A percentile compares a stretch with the other conserved stretches of the same genome.
Conservation (phyloP, 257 asterid species). For the Plantago ovata region DNA sequence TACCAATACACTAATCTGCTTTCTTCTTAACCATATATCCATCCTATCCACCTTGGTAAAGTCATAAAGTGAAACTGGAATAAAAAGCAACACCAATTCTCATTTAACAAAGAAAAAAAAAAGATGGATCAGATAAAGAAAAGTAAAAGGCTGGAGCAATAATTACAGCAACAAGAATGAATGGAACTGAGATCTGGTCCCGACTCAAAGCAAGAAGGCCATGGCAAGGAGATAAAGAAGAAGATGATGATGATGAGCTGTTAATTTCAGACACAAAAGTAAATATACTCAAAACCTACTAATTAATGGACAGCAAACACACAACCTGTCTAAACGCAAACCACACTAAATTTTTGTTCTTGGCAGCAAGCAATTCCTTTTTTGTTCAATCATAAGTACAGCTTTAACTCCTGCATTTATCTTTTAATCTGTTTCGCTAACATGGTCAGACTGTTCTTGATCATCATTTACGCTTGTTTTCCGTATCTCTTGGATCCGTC, state of each 20-base stretch:
- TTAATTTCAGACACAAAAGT: constrained; percentile 32
- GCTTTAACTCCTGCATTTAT: background rate
- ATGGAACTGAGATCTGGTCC: constrained; percentile 33
- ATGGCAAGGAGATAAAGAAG: background rate
- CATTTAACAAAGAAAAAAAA: constrained; percentile 18
- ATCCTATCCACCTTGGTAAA: constrained; percentile 9
- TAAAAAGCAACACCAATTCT: constrained; percentile 12
- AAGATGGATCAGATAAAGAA: constrained; percentile 34
- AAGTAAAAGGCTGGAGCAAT: constrained; percentile 49
- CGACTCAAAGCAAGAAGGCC: constrained; percentile 19
- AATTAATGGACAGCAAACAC: constrained; percentile 32
- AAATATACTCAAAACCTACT: constrained; percentile 31
- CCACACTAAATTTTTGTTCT: background rate
- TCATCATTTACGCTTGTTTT: constrained; percentile 27
- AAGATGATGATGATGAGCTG: constrained; percentile 24
- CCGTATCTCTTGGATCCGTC: constrained; percentile 47
- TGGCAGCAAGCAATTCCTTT: background rate
- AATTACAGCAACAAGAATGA: constrained; percentile 47
- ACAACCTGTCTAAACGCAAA: constrained; percentile 3
- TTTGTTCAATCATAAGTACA: constrained; percentile 20
- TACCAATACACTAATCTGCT: background rate
- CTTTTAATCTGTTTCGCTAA: constrained; percentile 41
- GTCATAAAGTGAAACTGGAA: background rate
- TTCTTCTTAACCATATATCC: constrained; percentile 6
- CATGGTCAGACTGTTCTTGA: constrained; percentile 39